These are phyloP conservation scores for Chamaecrista fasciculata DNA, from an alignment of 306 rosid species.

Conservation along the genomic window DNA sequence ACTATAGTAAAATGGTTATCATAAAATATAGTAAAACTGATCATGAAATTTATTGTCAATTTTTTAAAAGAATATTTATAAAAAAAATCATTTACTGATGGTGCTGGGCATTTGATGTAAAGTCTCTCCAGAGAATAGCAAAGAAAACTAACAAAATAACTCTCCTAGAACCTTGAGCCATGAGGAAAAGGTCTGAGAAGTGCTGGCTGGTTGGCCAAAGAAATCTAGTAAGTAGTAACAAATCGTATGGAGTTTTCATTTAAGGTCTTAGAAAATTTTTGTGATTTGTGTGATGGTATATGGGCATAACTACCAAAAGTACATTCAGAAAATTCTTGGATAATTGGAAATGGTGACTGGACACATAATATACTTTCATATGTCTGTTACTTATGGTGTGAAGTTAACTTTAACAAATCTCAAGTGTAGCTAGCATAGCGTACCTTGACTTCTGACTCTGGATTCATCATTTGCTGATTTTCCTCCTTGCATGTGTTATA, in stretches of 20 bases:
- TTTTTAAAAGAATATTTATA: not conserved
- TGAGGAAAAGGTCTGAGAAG: not conserved
- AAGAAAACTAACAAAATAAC: not conserved
- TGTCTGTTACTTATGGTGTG: not conserved
- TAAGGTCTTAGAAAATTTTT: not conserved
- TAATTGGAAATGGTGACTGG: not conserved
- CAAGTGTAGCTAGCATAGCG: conserved; percentile 15
- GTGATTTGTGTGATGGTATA: not conserved
- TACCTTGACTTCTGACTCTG: conserved; percentile 71
- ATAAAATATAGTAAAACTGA: not conserved
- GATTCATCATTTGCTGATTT: conserved; percentile 47
- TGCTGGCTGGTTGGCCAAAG: not conserved
- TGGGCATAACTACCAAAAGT: not conserved
- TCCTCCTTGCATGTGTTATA: conserved; percentile 57
- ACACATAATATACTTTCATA: not conserved
- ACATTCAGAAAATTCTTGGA: not conserved
- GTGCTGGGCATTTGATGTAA: not conserved
- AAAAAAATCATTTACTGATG: not conserved
- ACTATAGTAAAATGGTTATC: not conserved
- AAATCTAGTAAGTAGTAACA: not conserved
- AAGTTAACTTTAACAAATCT: conserved; percentile 3
- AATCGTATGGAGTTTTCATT: not conserved
- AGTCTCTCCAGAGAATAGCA: conserved; percentile 9
- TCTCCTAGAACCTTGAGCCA: not conserved
- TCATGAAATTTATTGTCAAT: not conserved